Conservation (phyloP, 2,329 filamentous ascomycete species). For the Aspergillus novoparasiticus region DNA sequence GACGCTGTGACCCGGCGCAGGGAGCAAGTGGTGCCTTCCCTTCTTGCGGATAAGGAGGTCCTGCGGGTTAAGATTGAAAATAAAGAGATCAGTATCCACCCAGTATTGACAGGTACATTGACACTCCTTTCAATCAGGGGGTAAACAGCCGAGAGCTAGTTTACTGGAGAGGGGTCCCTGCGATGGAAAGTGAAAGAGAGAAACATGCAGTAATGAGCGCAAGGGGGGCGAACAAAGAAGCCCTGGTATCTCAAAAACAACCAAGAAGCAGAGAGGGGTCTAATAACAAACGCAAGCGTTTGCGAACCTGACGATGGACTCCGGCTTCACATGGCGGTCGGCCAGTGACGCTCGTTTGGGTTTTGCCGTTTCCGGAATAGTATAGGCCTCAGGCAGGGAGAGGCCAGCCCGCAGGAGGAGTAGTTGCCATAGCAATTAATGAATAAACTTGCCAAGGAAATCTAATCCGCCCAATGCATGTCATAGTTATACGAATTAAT, state of each 20-base stretch:
- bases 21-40: slow-evolving; percentile 9
- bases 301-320: slow-evolving; percentile 10
- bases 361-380: slow-evolving; percentile 29
- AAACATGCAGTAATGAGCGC: slow-evolving; percentile 24
- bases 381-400: slow-evolving; percentile 21
- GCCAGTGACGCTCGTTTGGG: slow-evolving; percentile 22
- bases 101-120: slow-evolving; percentile 6
- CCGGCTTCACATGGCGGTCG: slow-evolving; percentile 3
- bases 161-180: slow-evolving; percentile 13
- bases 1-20: slow-evolving; percentile 9
- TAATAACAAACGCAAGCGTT: slow-evolving; percentile 4
- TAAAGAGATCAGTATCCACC: neutral
- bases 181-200: slow-evolving; percentile 25
- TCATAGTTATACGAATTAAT: neutral
- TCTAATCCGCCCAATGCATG: neutral
- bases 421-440: slow-evolving; percentile 36
- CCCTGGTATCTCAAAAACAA: neutral
- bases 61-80: neutral
- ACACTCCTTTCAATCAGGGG: neutral
- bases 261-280: neutral
- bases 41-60: neutral
- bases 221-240: neutral
- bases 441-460: neutral
- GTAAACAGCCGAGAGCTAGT: slow-evolving; percentile 15
- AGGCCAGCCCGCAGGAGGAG: slow-evolving; percentile 2